Conservation (phyloP, 1,139 yeast species). For the Scheffersomyces titani region DNA sequence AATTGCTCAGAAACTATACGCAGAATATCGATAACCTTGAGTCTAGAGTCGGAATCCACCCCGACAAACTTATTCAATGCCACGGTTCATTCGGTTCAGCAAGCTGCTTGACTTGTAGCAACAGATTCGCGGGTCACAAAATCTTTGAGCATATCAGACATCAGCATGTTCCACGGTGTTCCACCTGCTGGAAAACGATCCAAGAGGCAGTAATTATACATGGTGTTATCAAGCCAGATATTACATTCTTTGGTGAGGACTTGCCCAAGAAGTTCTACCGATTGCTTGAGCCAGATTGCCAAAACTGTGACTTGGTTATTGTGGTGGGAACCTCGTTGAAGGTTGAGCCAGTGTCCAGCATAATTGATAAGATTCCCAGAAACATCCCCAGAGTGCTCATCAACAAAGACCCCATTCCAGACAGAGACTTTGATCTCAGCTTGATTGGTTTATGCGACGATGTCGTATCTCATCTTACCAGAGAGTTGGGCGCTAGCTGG, state of each 20-base stretch:
- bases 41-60: slow-evolving; percentile 74
- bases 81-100: slow-evolving; percentile 96
- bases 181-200: slow-evolving; percentile 53
- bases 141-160: slow-evolving; percentile 64
- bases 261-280: slow-evolving; percentile 51
- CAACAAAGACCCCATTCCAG: slow-evolving; percentile 69
- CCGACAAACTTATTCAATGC: slow-evolving; percentile 80
- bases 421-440: slow-evolving; percentile 69
- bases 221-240: slow-evolving; percentile 85
- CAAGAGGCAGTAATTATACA: slow-evolving; percentile 19
- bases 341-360: slow-evolving; percentile 94
- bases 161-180: slow-evolving; percentile 71
- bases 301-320: slow-evolving; percentile 70
- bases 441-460: slow-evolving; percentile 87
- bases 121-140: slow-evolving; percentile 64
- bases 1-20: slow-evolving; percentile 83
- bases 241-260: slow-evolving; percentile 91
- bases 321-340: slow-evolving; percentile 93
- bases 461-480: slow-evolving; percentile 66
- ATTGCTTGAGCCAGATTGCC: slow-evolving; percentile 15
- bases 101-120: slow-evolving; percentile 78
- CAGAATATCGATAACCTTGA: slow-evolving; percentile 95
- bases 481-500: slow-evolving; percentile 12
- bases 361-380: slow-evolving; percentile 68
- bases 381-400: slow-evolving; percentile 80